Evolutionary conservation across 257 asterid species (phyloP).

Genomic region (Ajuga chamaepitys): DNA sequence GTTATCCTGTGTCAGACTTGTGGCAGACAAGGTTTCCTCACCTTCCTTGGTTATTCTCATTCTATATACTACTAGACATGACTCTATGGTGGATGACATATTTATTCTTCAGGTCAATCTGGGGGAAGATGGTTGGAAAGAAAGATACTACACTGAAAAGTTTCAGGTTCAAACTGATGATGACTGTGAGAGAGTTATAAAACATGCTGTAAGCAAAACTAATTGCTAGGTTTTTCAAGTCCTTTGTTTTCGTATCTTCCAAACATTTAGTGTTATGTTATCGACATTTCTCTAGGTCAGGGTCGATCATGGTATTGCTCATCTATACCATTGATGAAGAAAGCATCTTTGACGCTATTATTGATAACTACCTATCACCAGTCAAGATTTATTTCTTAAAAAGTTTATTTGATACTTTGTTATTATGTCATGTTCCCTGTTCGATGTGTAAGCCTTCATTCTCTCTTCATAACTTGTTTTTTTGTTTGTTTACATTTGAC

Average conservation of each 20-base stretch:
- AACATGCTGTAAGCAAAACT: conserved; percentile 37
- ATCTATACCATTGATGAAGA: background rate
- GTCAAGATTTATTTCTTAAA: background rate
- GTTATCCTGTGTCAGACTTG: conserved; percentile 11
- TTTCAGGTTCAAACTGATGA: conserved; percentile 35
- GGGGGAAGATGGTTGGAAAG: conserved; percentile 61
- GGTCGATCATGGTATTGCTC: background rate
- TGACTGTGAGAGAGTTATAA: conserved; percentile 26
- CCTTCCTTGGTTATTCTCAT: conserved; percentile 5
- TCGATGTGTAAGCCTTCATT: too few relatives aligned
- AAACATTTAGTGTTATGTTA: background rate
- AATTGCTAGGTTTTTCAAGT: background rate
- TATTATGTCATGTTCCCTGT: background rate
- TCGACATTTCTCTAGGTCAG: background rate
- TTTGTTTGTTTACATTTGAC: conserved; percentile 13
- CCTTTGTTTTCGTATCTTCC: background rate
- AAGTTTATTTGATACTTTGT: background rate
- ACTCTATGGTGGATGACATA: conserved; percentile 1
- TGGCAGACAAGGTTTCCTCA: conserved; percentile 38
- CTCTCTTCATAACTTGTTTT: background rate
- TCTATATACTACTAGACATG: background rate
- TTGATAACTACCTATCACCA: background rate
- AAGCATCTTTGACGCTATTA: background rate
- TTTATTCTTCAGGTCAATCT: conserved; percentile 42
- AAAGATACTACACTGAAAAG: conserved; percentile 52